Conservation (phyloP, 192 early-diverging fungal species). For the Funneliformis mosseae region DNA sequence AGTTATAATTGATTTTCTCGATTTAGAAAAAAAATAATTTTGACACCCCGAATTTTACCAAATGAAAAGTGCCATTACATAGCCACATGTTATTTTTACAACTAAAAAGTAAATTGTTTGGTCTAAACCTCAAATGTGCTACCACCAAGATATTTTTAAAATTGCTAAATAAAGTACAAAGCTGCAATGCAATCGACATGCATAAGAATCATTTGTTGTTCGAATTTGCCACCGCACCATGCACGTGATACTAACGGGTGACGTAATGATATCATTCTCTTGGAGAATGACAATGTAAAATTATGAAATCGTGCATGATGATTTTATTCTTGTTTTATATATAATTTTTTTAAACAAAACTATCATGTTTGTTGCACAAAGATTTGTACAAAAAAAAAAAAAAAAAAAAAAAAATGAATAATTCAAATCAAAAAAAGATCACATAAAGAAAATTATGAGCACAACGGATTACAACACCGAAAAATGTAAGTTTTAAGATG, state of each 20-base stretch:
- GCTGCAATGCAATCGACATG: neutral
- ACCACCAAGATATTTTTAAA: neutral
- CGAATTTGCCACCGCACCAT: neutral
- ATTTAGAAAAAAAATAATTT: too few species aligned
- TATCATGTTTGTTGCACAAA: neutral
- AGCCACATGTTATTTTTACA: too few species aligned
- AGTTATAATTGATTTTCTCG: too few species aligned
- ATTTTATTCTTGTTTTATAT: too few species aligned
- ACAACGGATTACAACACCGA: neutral
- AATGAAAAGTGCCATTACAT: too few species aligned
- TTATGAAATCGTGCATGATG: neutral
- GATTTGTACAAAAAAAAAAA: neutral
- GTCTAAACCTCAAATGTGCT: too few species aligned
- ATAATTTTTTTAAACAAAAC: too few species aligned
- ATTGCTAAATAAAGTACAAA: neutral
- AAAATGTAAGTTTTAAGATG: neutral
- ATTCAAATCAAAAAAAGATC: neutral
- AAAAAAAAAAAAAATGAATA: neutral
- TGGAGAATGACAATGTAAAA: neutral
- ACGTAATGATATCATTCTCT: neutral
- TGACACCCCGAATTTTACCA: too few species aligned
- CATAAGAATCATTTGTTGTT: neutral
- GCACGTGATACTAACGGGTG: neutral
- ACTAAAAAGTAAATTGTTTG: too few species aligned
- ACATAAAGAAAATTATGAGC: neutral